Evolutionary conservation across 139 green algal species (phyloP), one percentile per base, ranked within the genome.

Genomic region (Microglena sp.): DNA sequence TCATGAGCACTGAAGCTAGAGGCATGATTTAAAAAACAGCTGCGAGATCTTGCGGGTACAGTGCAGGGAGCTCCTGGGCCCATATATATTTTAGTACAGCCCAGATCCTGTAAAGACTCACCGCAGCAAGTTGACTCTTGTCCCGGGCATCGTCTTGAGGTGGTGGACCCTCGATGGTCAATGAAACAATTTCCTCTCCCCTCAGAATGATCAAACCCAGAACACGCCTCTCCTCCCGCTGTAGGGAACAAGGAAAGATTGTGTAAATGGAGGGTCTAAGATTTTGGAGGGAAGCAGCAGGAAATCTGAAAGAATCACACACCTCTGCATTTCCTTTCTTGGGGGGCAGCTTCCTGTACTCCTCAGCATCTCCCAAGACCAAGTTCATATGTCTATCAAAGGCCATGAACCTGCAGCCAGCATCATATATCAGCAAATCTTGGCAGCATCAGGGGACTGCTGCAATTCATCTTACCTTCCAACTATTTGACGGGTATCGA

Each of bases 371-470:
- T 1, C 88, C 94, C 45, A 99, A 74, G 35, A 99, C 94, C 29
- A 99, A 72, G 71, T 99, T 99, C 87, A 99, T 93, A 71, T 99
- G 94, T 27, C 89, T 81, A 66, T 99, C 94, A 68, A 97, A 99
- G 0, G 94, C 94, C 90, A 99, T 95, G 72, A 99, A 99, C 66
- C 94, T 94, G 77, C 61, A 53, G 2, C 24, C 31, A 28, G 1
- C 36, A 21, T n/a, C 5, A 26, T 7, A 36, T 43, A 36, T 11
- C 44, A 11, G 57, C 5, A 5, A 35, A 22, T 4, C 24, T 33
- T 44, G 29, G 15, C 5, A 44, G 45, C 4, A 45, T 2, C 11
- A 24, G 62, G 3, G 26, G 63, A 32, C 45, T 57, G 46, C 58
- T 59, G 30, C 18, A 26, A 55, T 33, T 27, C 4, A 8, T 28